Percentiles rank a stretch among this genome's conserved stretches.
These are phyloP conservation scores for Metschnikowia vanudenii DNA, from an alignment of 805 yeast genomes.

Conservation along the genomic window DNA sequence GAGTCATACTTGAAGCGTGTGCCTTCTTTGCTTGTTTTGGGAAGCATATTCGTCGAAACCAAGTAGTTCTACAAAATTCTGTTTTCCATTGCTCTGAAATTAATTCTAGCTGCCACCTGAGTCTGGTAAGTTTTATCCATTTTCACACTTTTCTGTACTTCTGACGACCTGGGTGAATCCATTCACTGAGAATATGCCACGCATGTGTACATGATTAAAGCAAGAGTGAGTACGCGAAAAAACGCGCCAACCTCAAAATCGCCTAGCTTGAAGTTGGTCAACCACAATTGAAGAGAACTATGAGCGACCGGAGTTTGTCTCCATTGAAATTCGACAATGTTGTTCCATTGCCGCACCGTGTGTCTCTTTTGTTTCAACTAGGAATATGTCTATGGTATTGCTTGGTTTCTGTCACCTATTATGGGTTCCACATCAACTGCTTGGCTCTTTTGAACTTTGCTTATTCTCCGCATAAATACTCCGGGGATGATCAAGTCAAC, in stretches of 20 bases:
- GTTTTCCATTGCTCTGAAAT: too few relatives aligned
- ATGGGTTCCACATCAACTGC: slow-evolving; percentile 43
- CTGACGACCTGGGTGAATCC: too few relatives aligned
- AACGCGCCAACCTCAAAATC: slow-evolving; percentile 1
- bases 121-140: too few relatives aligned
- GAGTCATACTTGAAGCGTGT: not conserved
- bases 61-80: too few relatives aligned
- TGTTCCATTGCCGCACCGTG: slow-evolving; percentile 43
- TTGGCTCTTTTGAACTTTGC: slow-evolving; percentile 42
- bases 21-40: too few relatives aligned
- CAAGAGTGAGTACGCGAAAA: not conserved
- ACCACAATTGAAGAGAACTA: not conserved
- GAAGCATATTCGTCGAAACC: too few relatives aligned
- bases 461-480: slow-evolving; percentile 38
- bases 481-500: slow-evolving; percentile 22
- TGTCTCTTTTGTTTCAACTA: slow-evolving; percentile 46
- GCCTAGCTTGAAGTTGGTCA: not conserved
- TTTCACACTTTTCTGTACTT: too few relatives aligned
- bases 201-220: too few relatives aligned
- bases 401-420: slow-evolving; percentile 40
- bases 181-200: too few relatives aligned
- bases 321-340: slow-evolving; percentile 25
- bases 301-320: slow-evolving; percentile 4
- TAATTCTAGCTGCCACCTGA: too few relatives aligned
- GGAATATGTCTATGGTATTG: slow-evolving; percentile 57